These are phyloP conservation scores for Adiantum capillusveneris DNA, from an alignment of 75 land plant genomes.

Conservation along the genomic window DNA sequence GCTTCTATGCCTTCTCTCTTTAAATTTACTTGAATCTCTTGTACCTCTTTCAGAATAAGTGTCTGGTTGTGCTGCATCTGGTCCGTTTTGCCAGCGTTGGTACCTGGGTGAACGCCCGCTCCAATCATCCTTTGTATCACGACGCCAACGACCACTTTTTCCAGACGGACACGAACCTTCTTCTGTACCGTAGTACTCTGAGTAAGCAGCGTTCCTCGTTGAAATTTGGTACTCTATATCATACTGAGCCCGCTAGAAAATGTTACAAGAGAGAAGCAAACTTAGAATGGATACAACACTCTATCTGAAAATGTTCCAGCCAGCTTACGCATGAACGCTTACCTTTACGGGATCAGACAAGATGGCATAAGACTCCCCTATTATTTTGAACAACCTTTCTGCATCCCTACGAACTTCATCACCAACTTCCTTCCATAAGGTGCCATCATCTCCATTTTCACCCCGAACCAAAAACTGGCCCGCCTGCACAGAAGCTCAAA, in stretches of 20 bases:
- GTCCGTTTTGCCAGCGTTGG: slow-evolving; percentile 45
- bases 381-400: slow-evolving; percentile 87
- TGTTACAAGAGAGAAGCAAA: too few species aligned
- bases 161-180: slow-evolving; percentile 21
- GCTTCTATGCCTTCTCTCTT: too few species aligned
- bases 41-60: slow-evolving; percentile 21
- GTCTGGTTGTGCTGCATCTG: slow-evolving; percentile 45
- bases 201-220: too few species aligned
- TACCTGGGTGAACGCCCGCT: slow-evolving; percentile 23
- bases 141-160: slow-evolving; percentile 31
- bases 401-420: slow-evolving; percentile 72
- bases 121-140: slow-evolving; percentile 22
- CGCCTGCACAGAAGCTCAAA: too few species aligned
- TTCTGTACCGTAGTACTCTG: too few species aligned
- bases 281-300: too few species aligned
- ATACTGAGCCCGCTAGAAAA: slow-evolving; percentile 52
- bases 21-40: background rate
- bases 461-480: slow-evolving; percentile 66
- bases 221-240: slow-evolving; percentile 58
- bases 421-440: slow-evolving; percentile 54
- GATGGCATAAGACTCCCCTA: slow-evolving; percentile 93
- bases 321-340: too few species aligned
- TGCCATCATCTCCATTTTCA: slow-evolving; percentile 68
- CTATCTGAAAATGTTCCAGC: too few species aligned
- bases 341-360: slow-evolving; percentile 91